Evolutionary conservation across 2,329 filamentous ascomycete species (phyloP).

Genomic region (Pseudovirgaria hyperparasitica): DNA sequence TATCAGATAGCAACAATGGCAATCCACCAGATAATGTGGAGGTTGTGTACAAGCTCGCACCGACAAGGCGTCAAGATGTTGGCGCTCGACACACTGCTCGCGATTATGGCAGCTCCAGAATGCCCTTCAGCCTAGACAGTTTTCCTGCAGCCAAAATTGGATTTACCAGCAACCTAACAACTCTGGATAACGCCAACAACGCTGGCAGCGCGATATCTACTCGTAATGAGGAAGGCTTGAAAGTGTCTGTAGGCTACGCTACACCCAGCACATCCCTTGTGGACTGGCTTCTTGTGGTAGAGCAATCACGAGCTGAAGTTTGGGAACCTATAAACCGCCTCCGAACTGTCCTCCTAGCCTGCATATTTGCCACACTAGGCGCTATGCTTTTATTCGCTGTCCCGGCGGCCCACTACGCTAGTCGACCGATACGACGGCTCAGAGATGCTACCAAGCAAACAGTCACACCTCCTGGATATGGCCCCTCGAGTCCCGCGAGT

Average conservation of each 20-base stretch:
- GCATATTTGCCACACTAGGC: slow-evolving; percentile 72
- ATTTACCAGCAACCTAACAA: slow-evolving; percentile 35
- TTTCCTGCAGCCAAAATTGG: slow-evolving; percentile 53
- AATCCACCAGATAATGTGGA: slow-evolving; percentile 12
- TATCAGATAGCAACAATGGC: slow-evolving; percentile 13
- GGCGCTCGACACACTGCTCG: slow-evolving; percentile 17
- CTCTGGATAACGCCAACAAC: slow-evolving; percentile 45
- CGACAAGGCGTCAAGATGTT: slow-evolving; percentile 12
- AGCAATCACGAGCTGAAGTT: slow-evolving; percentile 62
- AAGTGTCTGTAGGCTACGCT: slow-evolving; percentile 71
- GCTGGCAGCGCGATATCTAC: slow-evolving; percentile 57
- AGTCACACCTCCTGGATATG: slow-evolving; percentile 51
- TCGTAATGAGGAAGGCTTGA: slow-evolving; percentile 54
- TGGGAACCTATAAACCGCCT: slow-evolving; percentile 62
- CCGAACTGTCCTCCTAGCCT: slow-evolving; percentile 69
- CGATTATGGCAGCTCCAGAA: slow-evolving; percentile 11
- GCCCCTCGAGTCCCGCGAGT: slow-evolving; percentile 27
- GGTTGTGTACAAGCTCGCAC: slow-evolving; percentile 21
- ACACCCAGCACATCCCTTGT: slow-evolving; percentile 54
- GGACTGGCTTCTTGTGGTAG: slow-evolving; percentile 73
- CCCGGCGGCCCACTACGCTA: slow-evolving; percentile 70
- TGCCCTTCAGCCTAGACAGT: slow-evolving; percentile 42
- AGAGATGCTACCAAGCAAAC: slow-evolving; percentile 65
- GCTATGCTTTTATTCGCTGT: slow-evolving; percentile 59
- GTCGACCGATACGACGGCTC: slow-evolving; percentile 65